phyloP scores from a whole-genome alignment of 345 rosid species.

The Gossypium rotundifolium region DNA sequence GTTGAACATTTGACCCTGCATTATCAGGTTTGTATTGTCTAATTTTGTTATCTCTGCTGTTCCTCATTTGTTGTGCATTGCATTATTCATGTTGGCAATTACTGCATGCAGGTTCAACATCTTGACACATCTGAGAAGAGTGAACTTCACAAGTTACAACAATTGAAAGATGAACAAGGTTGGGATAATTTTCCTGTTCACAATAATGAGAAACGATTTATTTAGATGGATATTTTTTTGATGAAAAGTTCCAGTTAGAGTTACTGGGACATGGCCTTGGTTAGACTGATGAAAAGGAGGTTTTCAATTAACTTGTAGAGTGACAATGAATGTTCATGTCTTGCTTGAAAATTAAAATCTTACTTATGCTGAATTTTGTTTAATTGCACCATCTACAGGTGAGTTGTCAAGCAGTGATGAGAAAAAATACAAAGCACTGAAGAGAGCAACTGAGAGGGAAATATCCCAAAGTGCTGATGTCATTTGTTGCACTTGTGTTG shows the following conservation, averaged over 20 bases:
- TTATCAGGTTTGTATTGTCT: slow-evolving; percentile 71
- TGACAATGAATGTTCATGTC: not conserved
- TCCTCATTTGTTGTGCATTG: not conserved
- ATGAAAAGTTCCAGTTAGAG: not conserved
- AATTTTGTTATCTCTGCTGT: not conserved
- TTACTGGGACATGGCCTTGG: not conserved
- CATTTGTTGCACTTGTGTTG: slow-evolving; percentile 98
- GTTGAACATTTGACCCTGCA: slow-evolving; percentile 99
- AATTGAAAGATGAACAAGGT: slow-evolving; percentile 99
- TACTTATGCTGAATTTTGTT: not conserved
- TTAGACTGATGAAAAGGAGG: not conserved
- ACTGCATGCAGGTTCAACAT: slow-evolving; percentile 75
- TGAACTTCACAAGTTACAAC: slow-evolving; percentile 97
- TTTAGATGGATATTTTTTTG: not conserved
- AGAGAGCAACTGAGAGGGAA: slow-evolving; percentile 95
- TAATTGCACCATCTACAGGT: slow-evolving; percentile 37
- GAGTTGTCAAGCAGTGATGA: slow-evolving; percentile 98
- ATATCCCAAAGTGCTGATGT: slow-evolving; percentile 99
- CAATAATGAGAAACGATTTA: not conserved
- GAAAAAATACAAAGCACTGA: slow-evolving; percentile 92
- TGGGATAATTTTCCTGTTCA: not conserved
- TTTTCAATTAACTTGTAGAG: not conserved
- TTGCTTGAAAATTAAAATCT: not conserved
- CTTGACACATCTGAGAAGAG: slow-evolving; percentile 99
- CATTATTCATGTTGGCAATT: slow-evolving; percentile 7